Conservation (phyloP, 129 eudicot genomes). For the Gnaphalium uliginosum region DNA sequence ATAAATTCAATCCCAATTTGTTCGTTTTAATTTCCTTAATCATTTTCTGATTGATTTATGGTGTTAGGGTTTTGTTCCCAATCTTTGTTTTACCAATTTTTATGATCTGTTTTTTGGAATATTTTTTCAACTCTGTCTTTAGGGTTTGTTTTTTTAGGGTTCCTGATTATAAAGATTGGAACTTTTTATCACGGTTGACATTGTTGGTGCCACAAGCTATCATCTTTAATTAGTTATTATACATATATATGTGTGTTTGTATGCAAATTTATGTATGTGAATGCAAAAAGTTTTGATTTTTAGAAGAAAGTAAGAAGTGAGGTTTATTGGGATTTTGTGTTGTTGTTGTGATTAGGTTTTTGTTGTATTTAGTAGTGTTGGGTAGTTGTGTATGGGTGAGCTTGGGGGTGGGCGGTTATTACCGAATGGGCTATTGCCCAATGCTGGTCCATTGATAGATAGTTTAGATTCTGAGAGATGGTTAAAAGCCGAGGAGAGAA, state of each 20-base stretch:
- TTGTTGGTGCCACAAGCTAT: constrained; percentile 22
- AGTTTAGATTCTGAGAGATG: constrained; percentile 70
- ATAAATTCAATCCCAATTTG: constrained; percentile 17
- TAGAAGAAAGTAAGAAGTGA: background rate
- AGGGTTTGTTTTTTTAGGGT: constrained; percentile 21
- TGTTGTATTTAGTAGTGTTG: constrained; percentile 17
- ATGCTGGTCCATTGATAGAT: constrained; percentile 59
- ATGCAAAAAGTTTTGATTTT: constrained; percentile 2
- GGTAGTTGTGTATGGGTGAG: constrained; percentile 68
- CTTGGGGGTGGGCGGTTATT: constrained; percentile 41
- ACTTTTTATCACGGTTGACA: constrained; percentile 17
- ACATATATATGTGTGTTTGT: background rate
- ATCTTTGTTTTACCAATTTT: constrained; percentile 15
- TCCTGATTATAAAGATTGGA: background rate
- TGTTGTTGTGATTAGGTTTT: constrained; percentile 8
- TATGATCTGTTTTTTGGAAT: constrained; percentile 23
- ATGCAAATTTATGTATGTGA: constrained; percentile 7
- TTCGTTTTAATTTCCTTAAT: background rate
- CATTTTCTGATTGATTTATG: constrained; percentile 13
- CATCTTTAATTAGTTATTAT: background rate
- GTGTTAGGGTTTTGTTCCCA: constrained; percentile 25
- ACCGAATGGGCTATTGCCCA: constrained; percentile 82
- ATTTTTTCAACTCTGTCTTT: constrained; percentile 6
- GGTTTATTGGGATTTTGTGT: constrained; percentile 12
- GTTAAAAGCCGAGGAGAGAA: constrained; percentile 79